Base-by-base conservation (phyloP, 225 moss, liverwort and hornwort species). In the Physcomitrium patens region DNA sequence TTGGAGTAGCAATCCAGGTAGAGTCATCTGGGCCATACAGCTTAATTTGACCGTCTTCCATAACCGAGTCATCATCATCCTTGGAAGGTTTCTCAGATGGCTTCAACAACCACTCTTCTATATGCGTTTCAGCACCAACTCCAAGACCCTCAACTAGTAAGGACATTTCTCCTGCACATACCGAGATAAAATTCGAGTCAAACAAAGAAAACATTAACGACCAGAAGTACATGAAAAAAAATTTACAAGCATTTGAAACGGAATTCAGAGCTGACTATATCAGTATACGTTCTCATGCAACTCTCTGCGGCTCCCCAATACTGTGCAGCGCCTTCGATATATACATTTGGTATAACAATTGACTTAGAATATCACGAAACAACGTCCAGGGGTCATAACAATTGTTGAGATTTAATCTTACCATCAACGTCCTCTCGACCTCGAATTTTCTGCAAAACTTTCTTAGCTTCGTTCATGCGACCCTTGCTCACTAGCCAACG, bases 401-500 rank as follows among this genome's bases (percentile, higher is more conserved):
- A 24, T 24, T 15, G 55, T 1, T 49, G 4, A 15, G 17, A 42
- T 60, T 58, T 59, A 12, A 44, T 74, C 26, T 44, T 67, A 97
- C 97, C 99, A 84, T 90, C 82, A 2, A 99, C 99, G 42, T 99
- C 99, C 12, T 91, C 93, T 61, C 78, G 80, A 14, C 81, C 86
- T 31, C 99, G 99, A 10, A 99, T 80, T 19, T 65, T 80, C 82
- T 95, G 99, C 65, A 99, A 67, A 26, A 99, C 99, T 66, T 10
- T 71, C 79, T 65, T 86, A 18, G 99, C 99, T 68, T 99, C 93
- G n/a, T 78, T 69, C 99, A 99, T 99, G 1, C 95, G 90, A 1
- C 99, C 99, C 69, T 99, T 99, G 71, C 93, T 93, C 51, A 99
- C 99, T 57, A 99, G 95, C 99, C 99, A 99, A 63, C 99, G 78